These are phyloP conservation scores for Lolium multiflorum DNA, from an alignment of 176 grass and related monocot species.

Conservation along the genomic window DNA sequence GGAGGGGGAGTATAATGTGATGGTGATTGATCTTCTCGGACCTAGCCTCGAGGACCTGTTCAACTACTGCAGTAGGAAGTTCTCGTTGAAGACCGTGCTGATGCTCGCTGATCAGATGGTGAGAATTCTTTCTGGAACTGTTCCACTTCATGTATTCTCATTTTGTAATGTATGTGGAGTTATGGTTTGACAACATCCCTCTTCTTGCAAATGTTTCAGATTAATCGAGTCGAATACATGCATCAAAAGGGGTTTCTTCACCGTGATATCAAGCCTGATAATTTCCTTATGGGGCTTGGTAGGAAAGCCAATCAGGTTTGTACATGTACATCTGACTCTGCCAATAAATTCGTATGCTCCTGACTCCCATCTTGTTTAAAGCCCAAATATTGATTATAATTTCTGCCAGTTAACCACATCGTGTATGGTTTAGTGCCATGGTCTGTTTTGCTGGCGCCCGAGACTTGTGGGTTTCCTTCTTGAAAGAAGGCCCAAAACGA, in stretches of 20 bases:
- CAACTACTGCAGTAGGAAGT: constrained; percentile 81
- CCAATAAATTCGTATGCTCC: not conserved
- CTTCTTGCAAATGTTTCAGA: constrained; percentile 39
- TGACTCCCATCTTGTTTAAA: not conserved
- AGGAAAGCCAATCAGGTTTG: constrained; percentile 82
- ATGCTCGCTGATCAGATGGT: constrained; percentile 91
- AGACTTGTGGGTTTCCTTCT: not conserved
- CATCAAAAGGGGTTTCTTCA: constrained; percentile 82
- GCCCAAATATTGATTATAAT: not conserved
- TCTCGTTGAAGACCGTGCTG: constrained; percentile 77
- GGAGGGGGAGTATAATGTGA: constrained; percentile 85
- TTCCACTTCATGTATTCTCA: not conserved
- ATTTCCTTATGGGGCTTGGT: constrained; percentile 86
- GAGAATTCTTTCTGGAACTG: constrained; percentile 19
- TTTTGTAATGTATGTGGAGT: not conserved
- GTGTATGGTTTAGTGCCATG: not conserved
- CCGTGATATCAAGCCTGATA: constrained; percentile 84
- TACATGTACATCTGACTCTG: not conserved
- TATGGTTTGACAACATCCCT: not conserved
- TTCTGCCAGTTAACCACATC: not conserved
- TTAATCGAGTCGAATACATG: constrained; percentile 82
- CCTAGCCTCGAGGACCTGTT: constrained; percentile 85
- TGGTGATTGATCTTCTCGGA: constrained; percentile 87
- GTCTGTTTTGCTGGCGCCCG: not conserved
- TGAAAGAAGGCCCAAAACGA: not conserved